A percentile compares a stretch with the other conserved stretches of the same genome.
Evolutionary conservation across 352 stramenopile genomes (phyloP).

Genomic region (Phytopythium vexans): DNA sequence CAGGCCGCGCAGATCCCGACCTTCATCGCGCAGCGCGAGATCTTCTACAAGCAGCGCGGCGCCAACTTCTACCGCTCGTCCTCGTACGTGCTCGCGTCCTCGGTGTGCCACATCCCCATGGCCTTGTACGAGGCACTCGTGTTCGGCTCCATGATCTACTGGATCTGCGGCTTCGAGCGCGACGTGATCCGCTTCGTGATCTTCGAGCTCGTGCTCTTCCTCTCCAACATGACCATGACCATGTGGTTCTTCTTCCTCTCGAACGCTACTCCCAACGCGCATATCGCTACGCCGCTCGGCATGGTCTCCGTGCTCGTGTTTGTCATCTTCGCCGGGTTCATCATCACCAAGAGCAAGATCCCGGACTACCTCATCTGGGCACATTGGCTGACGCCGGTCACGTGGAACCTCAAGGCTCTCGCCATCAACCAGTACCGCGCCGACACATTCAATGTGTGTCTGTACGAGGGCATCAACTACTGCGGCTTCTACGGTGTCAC

Average conservation of each 20-base stretch:
- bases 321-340: conserved; percentile 24
- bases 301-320: conserved; percentile 22
- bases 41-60: too few relatives aligned
- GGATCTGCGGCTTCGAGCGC: conserved; percentile 45
- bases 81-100: conserved; percentile 50
- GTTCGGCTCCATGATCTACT: conserved; percentile 78
- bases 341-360: conserved; percentile 28
- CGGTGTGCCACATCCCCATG: conserved; percentile 26
- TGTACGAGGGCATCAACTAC: conserved; percentile 29
- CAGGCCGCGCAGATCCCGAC: conserved; percentile 57
- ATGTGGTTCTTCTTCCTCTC: conserved; percentile 28
- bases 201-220: too few relatives aligned
- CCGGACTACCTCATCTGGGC: conserved; percentile 18
- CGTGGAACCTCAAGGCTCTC: conserved; percentile 30
- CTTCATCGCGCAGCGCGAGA: conserved; percentile 66
- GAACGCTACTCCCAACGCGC: conserved; percentile 10
- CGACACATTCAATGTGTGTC: conserved; percentile 18
- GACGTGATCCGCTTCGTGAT: conserved; percentile 27
- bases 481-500: conserved; percentile 17
- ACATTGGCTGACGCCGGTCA: conserved; percentile 30
- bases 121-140: too few relatives aligned
- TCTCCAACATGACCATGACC: too few relatives aligned
- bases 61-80: too few relatives aligned
- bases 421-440: conserved; percentile 38
- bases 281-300: conserved; percentile 19